A percentile compares a stretch with the other conserved stretches of the same genome.
Conservation (phyloP, 805 yeast species). For the Yamadazyma laniorum region DNA sequence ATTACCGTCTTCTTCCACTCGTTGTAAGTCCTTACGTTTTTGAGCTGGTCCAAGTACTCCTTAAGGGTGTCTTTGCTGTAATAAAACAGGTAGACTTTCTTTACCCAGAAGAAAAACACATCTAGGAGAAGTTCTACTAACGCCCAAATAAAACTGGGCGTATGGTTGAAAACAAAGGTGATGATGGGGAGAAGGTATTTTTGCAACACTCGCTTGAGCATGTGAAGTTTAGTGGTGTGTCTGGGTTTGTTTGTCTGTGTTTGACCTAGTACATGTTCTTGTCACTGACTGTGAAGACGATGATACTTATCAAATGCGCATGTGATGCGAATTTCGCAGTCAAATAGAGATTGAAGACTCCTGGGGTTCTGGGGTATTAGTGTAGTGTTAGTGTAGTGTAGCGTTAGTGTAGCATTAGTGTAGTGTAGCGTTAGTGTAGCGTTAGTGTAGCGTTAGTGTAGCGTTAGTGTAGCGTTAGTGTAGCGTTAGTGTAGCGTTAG, state of each 20-base stretch:
- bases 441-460: no score
- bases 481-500: no score
- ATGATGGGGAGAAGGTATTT: slow-evolving; percentile 21
- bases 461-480: no score
- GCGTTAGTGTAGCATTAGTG: no score
- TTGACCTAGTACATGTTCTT: no score
- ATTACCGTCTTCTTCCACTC: slow-evolving; percentile 65
- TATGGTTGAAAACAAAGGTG: slow-evolving; percentile 30
- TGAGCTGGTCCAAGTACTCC: slow-evolving; percentile 48
- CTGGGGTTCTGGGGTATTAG: no score
- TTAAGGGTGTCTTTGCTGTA: slow-evolving; percentile 43
- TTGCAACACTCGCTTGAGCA: slow-evolving; percentile 4
- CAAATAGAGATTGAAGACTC: no score
- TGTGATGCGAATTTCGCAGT: neutral
- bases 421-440: no score
- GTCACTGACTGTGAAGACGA: no score
- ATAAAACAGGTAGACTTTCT: slow-evolving; percentile 33
- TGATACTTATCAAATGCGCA: no score
- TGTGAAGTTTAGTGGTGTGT: neutral
- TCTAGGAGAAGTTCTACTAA: slow-evolving; percentile 44
- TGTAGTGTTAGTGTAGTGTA: no score
- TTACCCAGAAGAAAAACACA: slow-evolving; percentile 47
- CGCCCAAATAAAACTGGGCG: slow-evolving; percentile 41
- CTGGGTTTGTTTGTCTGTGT: no score
- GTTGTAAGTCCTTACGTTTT: slow-evolving; percentile 53